Base-by-base conservation (phyloP, 768 basidiomycete genomes). In the Mrakia hoshinonis region DNA sequence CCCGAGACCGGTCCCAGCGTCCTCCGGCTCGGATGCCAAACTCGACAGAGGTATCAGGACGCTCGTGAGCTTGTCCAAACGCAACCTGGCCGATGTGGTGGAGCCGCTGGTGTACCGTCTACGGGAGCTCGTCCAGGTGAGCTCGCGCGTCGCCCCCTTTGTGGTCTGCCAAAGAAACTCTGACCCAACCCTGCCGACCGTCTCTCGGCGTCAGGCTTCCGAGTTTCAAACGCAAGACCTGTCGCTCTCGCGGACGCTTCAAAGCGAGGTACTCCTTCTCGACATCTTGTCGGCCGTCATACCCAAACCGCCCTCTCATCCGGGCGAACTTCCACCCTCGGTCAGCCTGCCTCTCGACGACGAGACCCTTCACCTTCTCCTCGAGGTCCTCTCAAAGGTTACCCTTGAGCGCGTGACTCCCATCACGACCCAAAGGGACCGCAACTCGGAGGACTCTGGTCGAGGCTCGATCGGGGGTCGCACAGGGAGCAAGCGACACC, bases 331-430 rank as follows among this genome's bases (percentile, higher is more conserved):
- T 24, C n/a, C 34, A 15, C 29, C 62, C 0, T 64, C 39, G 15
- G 38, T 43, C 43, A 26, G 22, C 43, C 47, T 66, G 26, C 24
- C 24, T n/a, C 64, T 66, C 47, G 64, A 66, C 47, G 64, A 66
- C 18, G 12, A 46, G 18, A 48, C 48, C 31, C 31, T 49, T 31
- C 10, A 5, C 46, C 34, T 29, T 22, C 64, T 66, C 22, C 46
- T 66, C 48, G 64, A 66, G 20, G 18, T 34, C 26, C 46, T 66
- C 46, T 34, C 64, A 13, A n/a, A 34, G 6, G 12, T 43, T 29
- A 49, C 34, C 26, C 49, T 47, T 20, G 22, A 18, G 4, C 26
- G 20, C 7, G 26, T 29, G 18, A 31, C 31, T 3, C 15, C 31
- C 48, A 7, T 29, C n/a, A 13, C 31, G 4, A 49, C 64, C 24